These are phyloP conservation scores for Apiotrichum sp. DNA, from an alignment of 1,284 basidiomycete genomes.

Conservation along the genomic window DNA sequence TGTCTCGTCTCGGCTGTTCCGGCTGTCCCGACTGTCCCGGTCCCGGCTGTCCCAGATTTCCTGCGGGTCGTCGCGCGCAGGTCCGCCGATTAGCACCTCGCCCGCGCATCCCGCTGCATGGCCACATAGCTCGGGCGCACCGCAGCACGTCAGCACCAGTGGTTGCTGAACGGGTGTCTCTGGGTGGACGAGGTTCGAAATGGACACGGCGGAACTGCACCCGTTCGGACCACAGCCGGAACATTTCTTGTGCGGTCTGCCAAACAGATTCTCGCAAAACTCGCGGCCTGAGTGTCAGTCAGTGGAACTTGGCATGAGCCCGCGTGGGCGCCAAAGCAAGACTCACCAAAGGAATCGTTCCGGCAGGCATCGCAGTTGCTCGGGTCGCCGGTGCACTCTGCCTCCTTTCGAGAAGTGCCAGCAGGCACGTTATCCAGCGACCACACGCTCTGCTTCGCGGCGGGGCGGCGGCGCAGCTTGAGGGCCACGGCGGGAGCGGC, in stretches of 20 bases:
- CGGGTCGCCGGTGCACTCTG: slow-evolving; percentile 46
- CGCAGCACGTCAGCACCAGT: slow-evolving; percentile 36
- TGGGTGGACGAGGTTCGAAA: slow-evolving; percentile 6
- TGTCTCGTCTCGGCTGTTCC: slow-evolving; percentile 46
- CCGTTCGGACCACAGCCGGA: slow-evolving; percentile 8
- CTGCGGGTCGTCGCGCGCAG: neutral
- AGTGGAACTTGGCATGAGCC: neutral
- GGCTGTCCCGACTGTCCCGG: neutral
- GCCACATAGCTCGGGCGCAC: slow-evolving; percentile 37
- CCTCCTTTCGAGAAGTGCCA: slow-evolving; percentile 20
- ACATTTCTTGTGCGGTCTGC: slow-evolving; percentile 11
- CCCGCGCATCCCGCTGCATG: slow-evolving; percentile 25
- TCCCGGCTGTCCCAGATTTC: neutral
- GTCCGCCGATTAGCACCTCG: slow-evolving; percentile 19
- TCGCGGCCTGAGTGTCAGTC: slow-evolving; percentile 45
- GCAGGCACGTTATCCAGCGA: slow-evolving; percentile 22
- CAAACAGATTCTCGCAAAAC: slow-evolving; percentile 69
- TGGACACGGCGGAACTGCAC: slow-evolving; percentile 3
- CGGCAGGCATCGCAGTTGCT: slow-evolving; percentile 45
- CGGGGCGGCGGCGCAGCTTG: slow-evolving; percentile 13
- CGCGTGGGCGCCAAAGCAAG: too few species aligned
- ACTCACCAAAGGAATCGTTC: slow-evolving; percentile 44
- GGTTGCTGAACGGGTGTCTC: slow-evolving; percentile 13
- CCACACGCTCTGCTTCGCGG: slow-evolving; percentile 26
- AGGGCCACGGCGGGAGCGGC: slow-evolving; percentile 15